Percentiles rank a stretch among this genome's conserved stretches.
Evolutionary conservation across 1,284 basidiomycete species (phyloP).

Genomic region (Marasmius fiardii): DNA sequence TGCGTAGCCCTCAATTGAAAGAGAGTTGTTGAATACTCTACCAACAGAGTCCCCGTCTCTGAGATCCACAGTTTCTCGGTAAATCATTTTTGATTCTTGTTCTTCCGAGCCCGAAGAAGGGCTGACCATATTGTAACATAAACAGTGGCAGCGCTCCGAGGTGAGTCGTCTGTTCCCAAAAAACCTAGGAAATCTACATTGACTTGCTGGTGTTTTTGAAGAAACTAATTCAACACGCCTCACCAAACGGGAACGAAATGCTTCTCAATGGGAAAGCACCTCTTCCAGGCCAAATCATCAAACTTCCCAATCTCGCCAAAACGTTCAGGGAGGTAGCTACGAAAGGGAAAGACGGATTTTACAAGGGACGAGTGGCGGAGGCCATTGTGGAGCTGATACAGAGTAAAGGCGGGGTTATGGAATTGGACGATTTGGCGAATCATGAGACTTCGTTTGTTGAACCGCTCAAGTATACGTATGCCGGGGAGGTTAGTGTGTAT

Average conservation of each 20-base stretch:
- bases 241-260: slow-evolving; percentile 82
- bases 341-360: slow-evolving; percentile 88
- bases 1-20: background rate
- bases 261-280: slow-evolving; percentile 80
- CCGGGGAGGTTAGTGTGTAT: slow-evolving; percentile 76
- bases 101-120: background rate
- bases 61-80: slow-evolving; percentile 70
- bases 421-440: slow-evolving; percentile 80
- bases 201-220: slow-evolving; percentile 15
- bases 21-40: background rate
- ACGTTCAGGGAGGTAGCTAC: slow-evolving; percentile 82
- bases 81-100: slow-evolving; percentile 21
- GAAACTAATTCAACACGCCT: slow-evolving; percentile 75
- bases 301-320: slow-evolving; percentile 74
- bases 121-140: slow-evolving; percentile 4
- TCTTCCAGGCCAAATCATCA: slow-evolving; percentile 74
- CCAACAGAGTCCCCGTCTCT: slow-evolving; percentile 67
- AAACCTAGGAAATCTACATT: background rate
- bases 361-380: slow-evolving; percentile 85
- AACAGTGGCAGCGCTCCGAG: slow-evolving; percentile 76
- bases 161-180: slow-evolving; percentile 19
- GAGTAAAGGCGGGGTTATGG: slow-evolving; percentile 87
- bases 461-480: slow-evolving; percentile 90
- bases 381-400: slow-evolving; percentile 86
- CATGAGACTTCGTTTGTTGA: slow-evolving; percentile 81